phyloP scores from a whole-genome alignment of 257 asterid genomes.

The Gentiana dahurica region DNA sequence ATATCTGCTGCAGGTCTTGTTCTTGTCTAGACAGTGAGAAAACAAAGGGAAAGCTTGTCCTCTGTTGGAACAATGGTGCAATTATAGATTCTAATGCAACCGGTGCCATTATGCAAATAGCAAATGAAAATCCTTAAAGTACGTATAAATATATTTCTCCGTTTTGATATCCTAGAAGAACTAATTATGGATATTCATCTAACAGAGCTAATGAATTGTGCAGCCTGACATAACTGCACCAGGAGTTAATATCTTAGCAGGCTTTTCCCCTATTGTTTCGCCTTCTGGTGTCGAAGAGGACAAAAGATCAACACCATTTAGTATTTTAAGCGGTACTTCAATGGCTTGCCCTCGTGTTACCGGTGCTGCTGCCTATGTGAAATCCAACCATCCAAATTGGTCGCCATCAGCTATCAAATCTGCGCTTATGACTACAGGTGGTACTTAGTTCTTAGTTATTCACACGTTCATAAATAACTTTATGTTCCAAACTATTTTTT shows the following conservation, averaged over 20 bases:
- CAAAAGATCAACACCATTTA: slow-evolving; percentile 37
- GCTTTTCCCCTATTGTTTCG: slow-evolving; percentile 58
- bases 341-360: slow-evolving; percentile 80
- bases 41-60: slow-evolving; percentile 29
- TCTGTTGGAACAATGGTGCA: slow-evolving; percentile 5
- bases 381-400: slow-evolving; percentile 48
- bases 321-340: slow-evolving; percentile 68
- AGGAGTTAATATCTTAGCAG: slow-evolving; percentile 69
- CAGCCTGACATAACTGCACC: slow-evolving; percentile 70
- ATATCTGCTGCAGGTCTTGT: slow-evolving; percentile 11
- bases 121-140: slow-evolving; percentile 18
- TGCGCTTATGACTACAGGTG: slow-evolving; percentile 59
- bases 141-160: no score
- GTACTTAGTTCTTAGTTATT: slow-evolving; percentile 26
- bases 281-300: slow-evolving; percentile 48
- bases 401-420: slow-evolving; percentile 72
- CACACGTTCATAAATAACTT: slow-evolving; percentile 22
- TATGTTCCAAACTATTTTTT: slow-evolving; percentile 13
- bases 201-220: no score
- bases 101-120: slow-evolving; percentile 17
- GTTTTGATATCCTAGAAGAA: background rate
- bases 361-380: slow-evolving; percentile 59
- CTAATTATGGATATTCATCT: no score
- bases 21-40: slow-evolving; percentile 16
- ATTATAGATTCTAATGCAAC: background rate